Evolutionary conservation across 2,329 filamentous ascomycete genomes (phyloP).

Genomic region (Scytalidium sp.): DNA sequence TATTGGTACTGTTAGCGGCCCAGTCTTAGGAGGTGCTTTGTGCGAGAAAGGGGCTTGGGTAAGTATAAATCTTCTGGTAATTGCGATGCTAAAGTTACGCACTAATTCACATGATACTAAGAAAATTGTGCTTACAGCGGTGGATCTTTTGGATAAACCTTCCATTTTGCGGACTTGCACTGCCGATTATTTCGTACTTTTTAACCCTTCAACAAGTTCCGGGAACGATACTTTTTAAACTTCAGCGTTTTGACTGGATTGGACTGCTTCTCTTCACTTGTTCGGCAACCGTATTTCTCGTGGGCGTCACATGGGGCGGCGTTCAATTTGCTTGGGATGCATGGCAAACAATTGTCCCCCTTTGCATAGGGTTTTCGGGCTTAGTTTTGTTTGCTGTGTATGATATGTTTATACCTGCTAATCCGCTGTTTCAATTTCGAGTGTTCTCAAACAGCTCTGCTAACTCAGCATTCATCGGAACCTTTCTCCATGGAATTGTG

Average conservation of each 20-base stretch:
- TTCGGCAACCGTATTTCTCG: constrained; percentile 54
- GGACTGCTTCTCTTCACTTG: constrained; percentile 59
- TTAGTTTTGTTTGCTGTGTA: constrained; percentile 49
- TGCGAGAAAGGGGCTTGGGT: constrained; percentile 25
- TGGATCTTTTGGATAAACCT: constrained; percentile 13
- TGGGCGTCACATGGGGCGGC: constrained; percentile 58
- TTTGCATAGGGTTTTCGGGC: constrained; percentile 49
- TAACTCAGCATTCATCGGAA: constrained; percentile 44
- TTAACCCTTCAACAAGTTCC: background rate
- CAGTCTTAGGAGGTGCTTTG: constrained; percentile 34
- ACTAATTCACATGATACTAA: background rate
- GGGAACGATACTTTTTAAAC: background rate
- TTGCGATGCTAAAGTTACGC: constrained; percentile 8
- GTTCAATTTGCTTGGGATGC: constrained; percentile 60
- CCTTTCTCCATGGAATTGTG: constrained; percentile 49
- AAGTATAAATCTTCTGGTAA: constrained; percentile 10
- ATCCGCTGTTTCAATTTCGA: constrained; percentile 29
- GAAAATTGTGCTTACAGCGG: constrained; percentile 43
- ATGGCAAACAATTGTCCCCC: constrained; percentile 56
- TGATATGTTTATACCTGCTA: constrained; percentile 30
- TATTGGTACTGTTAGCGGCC: constrained; percentile 18
- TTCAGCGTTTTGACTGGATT: constrained; percentile 49
- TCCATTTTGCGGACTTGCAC: constrained; percentile 3
- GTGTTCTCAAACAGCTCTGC: constrained; percentile 42
- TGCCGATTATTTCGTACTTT: background rate